Evolutionary conservation across 306 rosid genomes (phyloP), one percentile per base, ranked within the genome.

Genomic region (Castanea crenata): DNA sequence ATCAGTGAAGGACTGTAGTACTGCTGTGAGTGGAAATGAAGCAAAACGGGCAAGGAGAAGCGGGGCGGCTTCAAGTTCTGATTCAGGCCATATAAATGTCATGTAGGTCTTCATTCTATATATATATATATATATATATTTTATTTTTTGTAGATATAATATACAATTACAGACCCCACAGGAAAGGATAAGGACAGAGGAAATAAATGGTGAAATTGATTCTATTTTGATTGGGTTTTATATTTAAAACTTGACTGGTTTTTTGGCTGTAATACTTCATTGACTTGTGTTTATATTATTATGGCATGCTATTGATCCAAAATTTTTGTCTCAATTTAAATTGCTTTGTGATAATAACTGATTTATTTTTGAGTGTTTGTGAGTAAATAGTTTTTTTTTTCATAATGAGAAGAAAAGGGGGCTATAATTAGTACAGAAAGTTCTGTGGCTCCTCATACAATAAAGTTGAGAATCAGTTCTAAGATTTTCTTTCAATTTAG

Each of bases 41-140:
- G 64, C 80, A 57, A 90, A 87, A 76, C 83, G 78, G 63, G 73
- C 76, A 21, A 90, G 73, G 86, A 85, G 87, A 88, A 81, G 89
- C 77, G 74, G 56, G 71, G 78, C 82, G 32, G 62, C 89, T 71
- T 85, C 86, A 79, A 88, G 84, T 79, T 82, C 85, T 81, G 78
- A 82, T 86, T 79, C 76, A 25, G 81, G 79, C 56, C 80, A 56
- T 69, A 69, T 65, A 70, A 81, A 56, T 92, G 97, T 80, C 87
- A 84, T 77, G 99, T 92, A 83, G 77, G 89, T 72, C 76, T 76
- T 85, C 64, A 34, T 83, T 79, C 65, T 78, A 29, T 29, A 29
- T 29, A 29, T 29, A 29, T 29, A 29, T 29, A 29, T 2, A 27
- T 27, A 27, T 27, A 27, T 27, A 27, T 0, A 35, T 0, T 5